phyloP scores from a whole-genome alignment of 441 rosid species.

The Jatropha podagrica region DNA sequence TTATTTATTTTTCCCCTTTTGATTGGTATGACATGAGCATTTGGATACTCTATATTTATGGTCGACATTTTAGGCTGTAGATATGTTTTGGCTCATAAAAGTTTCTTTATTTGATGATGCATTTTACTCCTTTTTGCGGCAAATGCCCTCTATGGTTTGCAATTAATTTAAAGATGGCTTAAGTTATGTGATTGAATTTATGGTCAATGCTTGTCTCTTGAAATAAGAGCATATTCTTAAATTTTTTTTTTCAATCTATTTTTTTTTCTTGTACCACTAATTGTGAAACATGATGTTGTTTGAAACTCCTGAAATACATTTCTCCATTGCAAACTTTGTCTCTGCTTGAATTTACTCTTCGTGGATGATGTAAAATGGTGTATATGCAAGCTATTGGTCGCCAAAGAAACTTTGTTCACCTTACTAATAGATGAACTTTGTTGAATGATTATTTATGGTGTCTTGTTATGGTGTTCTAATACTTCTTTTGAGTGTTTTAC shows the following conservation, averaged over 20 bases:
- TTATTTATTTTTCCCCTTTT: neutral
- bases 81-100: neutral
- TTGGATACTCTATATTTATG: neutral
- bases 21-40: neutral
- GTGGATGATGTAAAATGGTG: neutral
- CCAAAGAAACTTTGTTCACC: neutral
- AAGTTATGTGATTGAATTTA: neutral
- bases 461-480: neutral
- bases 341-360: neutral
- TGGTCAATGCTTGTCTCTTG: neutral
- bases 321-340: neutral
- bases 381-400: neutral
- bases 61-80: neutral
- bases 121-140: neutral
- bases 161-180: neutral
- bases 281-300: neutral
- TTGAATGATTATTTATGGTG: neutral
- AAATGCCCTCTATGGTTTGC: neutral
- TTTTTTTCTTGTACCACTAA: neutral
- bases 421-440: neutral
- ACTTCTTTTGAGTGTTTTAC: neutral
- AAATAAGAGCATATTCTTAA: neutral
- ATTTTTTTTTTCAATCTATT: neutral
- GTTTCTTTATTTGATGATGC: neutral
- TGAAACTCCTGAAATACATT: neutral